Percentiles rank a stretch among this genome's conserved stretches.
Conservation (phyloP, 805 yeast genomes). For the baker's yeast (Saccharomyces cerevisiae) region DNA sequence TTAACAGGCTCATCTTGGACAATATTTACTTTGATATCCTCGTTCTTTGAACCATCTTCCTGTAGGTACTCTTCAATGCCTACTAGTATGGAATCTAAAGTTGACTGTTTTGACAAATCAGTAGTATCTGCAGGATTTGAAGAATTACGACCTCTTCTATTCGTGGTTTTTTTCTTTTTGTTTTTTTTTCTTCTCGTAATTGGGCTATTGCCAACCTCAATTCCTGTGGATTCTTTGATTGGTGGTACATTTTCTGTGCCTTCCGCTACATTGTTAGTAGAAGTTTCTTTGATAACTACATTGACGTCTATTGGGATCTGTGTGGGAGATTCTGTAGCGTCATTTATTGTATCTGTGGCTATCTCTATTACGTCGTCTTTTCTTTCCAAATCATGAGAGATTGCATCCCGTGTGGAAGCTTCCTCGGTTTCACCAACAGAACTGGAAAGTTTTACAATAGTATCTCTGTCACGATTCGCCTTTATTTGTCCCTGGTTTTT, state of each 20-base stretch:
- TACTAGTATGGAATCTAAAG: slow-evolving; percentile 16
- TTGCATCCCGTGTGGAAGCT: not conserved
- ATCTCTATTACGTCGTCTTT: not conserved
- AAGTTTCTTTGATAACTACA: not conserved
- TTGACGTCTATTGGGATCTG: not conserved
- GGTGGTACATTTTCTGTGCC: not conserved
- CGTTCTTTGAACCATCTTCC: slow-evolving; percentile 3
- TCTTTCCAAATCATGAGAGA: not conserved
- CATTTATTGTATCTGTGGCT: not conserved
- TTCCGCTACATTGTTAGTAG: not conserved
- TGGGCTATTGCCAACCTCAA: not conserved
- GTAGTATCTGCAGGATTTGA: not conserved
- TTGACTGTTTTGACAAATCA: slow-evolving; percentile 3
- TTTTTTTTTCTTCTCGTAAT: not conserved
- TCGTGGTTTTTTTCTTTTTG: not conserved
- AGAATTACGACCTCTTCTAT: not conserved
- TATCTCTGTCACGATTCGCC: not conserved
- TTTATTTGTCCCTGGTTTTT: slow-evolving; percentile 5
- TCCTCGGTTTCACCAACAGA: not conserved
- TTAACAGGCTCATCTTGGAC: slow-evolving; percentile 1
- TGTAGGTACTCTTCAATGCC: slow-evolving; percentile 23
- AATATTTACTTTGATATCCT: slow-evolving; percentile 8
- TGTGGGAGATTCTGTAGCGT: not conserved
- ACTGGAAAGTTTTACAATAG: not conserved
- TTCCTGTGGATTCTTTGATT: not conserved